Percentiles rank a stretch among this genome's conserved stretches.
phyloP scores from a whole-genome alignment of 352 stramenopile species.

The Pythium aristosporum region DNA sequence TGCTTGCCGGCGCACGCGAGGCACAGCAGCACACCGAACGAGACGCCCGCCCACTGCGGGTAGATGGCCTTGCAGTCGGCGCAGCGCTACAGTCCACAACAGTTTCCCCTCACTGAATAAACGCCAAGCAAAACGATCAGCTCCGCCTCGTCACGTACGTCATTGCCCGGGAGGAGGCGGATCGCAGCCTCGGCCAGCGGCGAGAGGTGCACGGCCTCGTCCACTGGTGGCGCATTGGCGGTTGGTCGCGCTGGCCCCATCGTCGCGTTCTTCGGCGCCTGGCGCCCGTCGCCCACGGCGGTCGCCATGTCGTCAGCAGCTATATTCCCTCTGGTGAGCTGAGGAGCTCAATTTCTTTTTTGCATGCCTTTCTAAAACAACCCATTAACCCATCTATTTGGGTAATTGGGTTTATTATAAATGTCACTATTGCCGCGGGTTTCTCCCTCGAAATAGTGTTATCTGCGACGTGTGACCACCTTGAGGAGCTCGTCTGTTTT shows the following conservation, averaged over 20 bases:
- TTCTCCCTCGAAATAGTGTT: conserved; percentile 1
- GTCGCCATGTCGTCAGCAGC: background rate
- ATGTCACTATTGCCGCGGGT: background rate
- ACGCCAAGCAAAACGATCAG: too few species aligned
- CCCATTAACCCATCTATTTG: conserved; percentile 1
- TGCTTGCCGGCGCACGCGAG: conserved; percentile 74
- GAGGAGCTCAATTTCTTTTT: background rate
- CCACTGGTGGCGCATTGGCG: background rate
- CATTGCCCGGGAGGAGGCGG: conserved; percentile 69
- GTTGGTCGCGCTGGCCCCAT: background rate
- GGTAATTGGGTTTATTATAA: background rate
- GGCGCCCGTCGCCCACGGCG: background rate
- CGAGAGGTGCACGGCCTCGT: conserved; percentile 39
- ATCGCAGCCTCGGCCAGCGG: conserved; percentile 50
- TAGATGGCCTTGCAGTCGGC: conserved; percentile 79
- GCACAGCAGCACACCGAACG: conserved; percentile 82
- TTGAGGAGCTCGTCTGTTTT: conserved; percentile 14
- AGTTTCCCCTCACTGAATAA: too few species aligned
- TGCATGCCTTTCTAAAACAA: background rate
- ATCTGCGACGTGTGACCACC: conserved; percentile 6
- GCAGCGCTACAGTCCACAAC: conserved; percentile 45
- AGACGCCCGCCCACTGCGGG: conserved; percentile 83
- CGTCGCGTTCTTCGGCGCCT: background rate
- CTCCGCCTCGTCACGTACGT: conserved; percentile 40
- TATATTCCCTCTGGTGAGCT: background rate